Percentiles rank a stretch among this genome's conserved stretches.
Evolutionary conservation across 2,329 filamentous ascomycete species (phyloP).

Genomic region (Juglanconis sp.): DNA sequence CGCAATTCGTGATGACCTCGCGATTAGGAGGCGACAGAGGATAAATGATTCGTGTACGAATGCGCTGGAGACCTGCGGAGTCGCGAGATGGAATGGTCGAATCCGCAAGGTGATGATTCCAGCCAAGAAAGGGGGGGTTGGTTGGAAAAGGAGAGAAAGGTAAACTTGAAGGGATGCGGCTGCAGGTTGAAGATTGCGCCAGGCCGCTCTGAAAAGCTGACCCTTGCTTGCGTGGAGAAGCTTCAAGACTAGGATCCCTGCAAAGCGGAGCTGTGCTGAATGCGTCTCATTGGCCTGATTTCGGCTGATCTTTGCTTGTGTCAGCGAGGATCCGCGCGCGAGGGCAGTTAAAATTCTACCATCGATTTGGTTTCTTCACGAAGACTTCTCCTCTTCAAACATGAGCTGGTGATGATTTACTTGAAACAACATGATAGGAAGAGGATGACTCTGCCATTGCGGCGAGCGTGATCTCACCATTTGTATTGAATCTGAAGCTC

Average conservation of each 20-base stretch:
- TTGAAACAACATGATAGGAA: constrained; percentile 62
- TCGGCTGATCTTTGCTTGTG: neutral
- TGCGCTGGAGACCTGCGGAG: neutral
- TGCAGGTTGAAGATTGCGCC: constrained; percentile 4
- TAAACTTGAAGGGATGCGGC: constrained; percentile 5
- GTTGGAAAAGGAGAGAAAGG: constrained; percentile 3
- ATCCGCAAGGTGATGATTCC: neutral
- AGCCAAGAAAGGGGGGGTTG: constrained; percentile 1
- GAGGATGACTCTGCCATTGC: constrained; percentile 55
- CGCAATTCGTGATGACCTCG: neutral
- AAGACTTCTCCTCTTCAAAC: constrained; percentile 26
- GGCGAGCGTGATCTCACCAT: constrained; percentile 60
- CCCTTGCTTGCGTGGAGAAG: neutral
- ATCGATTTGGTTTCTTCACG: neutral
- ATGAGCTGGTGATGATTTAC: constrained; percentile 61
- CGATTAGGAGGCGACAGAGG: neutral
- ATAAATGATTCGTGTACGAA: neutral
- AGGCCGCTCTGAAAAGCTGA: neutral
- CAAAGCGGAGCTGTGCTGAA: neutral
- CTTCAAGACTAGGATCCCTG: no score
- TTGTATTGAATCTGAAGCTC: constrained; percentile 55
- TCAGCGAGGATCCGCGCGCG: neutral
- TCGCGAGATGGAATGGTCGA: neutral
- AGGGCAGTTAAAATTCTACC: constrained; percentile 15
- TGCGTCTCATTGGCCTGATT: neutral